Evolutionary conservation across 2,329 filamentous ascomycete species (phyloP).

Genomic region (Magnaporthiopsis incrustans): DNA sequence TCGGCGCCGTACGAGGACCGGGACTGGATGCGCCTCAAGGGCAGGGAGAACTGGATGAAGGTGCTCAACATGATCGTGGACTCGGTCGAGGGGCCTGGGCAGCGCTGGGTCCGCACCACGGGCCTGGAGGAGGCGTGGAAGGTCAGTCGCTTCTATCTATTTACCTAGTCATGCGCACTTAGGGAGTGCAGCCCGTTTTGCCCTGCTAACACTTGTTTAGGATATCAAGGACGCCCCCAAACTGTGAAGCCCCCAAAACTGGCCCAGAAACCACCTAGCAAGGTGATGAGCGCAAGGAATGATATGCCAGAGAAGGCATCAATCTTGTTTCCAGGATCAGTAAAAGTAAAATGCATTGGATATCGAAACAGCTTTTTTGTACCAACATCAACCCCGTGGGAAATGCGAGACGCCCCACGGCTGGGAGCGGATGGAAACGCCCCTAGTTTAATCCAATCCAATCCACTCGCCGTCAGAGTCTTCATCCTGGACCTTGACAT

Average conservation of each 20-base stretch:
- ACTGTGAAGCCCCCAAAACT: not conserved
- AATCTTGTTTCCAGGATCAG: not conserved
- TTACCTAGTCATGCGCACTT: not conserved
- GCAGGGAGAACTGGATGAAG: constrained; percentile 51
- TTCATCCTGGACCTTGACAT: constrained; percentile 19
- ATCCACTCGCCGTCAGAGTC: constrained; percentile 39
- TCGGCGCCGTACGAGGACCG: constrained; percentile 34
- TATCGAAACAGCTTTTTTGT: not conserved
- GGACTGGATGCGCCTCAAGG: constrained; percentile 44
- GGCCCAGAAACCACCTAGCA: no score
- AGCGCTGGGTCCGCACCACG: constrained; percentile 51
- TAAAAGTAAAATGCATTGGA: not conserved
- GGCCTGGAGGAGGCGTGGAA: constrained; percentile 63
- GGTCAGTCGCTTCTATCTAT: constrained; percentile 17
- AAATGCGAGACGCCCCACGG: not conserved
- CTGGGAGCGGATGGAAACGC: not conserved
- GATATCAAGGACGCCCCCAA: constrained; percentile 5
- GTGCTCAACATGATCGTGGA: constrained; percentile 56
- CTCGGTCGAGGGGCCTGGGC: constrained; percentile 43
- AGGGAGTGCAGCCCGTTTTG: not conserved
- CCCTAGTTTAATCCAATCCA: constrained; percentile 33
- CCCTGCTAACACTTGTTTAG: not conserved
- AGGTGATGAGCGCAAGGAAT: not conserved
- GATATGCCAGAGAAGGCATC: not conserved
- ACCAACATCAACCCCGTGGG: not conserved